Base-by-base conservation (phyloP, 73 alveolate genomes). In the Tetrahymena malaccensis region DNA sequence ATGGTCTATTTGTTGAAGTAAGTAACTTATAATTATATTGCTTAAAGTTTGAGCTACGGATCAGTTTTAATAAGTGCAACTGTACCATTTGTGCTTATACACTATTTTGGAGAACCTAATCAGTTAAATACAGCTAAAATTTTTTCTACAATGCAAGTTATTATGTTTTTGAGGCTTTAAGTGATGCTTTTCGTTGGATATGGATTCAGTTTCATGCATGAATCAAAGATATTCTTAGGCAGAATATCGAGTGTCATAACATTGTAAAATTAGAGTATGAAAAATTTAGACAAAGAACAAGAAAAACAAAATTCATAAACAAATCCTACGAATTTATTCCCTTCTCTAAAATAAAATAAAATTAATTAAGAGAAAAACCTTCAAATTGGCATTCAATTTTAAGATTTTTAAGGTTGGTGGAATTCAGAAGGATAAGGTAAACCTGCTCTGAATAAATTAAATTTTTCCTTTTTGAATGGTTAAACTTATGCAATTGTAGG, bases 401-500 rank as follows among this genome's bases (percentile, higher is more conserved):
- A 85, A 85, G 34, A 94, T 56, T 94, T 94, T 35, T 70, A 58
- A 56, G 96, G 94, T 55, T 94, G 57, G 55, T 94, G 96, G 96
- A 70, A 84, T 21, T 35, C 40, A n/a, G 44, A 35, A 19, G 94
- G 85, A 15, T 19, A 34, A 22, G 97, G 31, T 37, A 85, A 94
- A 85, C 84, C 97, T 19, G 57, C 96, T 93, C 94, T 97, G 43
- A 94, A 35, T 10, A 98, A 94, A 94, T 94, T 98, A 22, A 97
- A 98, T 95, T 96, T 99, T 4, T 93, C 94, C 11, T 97, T 99
- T 31, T 94, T 96, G 93, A 96, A 97, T 85, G 99, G 99, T 34
- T 99, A 98, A 96, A 97, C 97, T 94, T 96, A 97, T 34, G 98
- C 98, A 55, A 97, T 99, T 35, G 96, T 99, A 11, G 99, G 99